Evolutionary conservation across 169 alveolate species (phyloP).

Genomic region (Perkinsus marinus): DNA sequence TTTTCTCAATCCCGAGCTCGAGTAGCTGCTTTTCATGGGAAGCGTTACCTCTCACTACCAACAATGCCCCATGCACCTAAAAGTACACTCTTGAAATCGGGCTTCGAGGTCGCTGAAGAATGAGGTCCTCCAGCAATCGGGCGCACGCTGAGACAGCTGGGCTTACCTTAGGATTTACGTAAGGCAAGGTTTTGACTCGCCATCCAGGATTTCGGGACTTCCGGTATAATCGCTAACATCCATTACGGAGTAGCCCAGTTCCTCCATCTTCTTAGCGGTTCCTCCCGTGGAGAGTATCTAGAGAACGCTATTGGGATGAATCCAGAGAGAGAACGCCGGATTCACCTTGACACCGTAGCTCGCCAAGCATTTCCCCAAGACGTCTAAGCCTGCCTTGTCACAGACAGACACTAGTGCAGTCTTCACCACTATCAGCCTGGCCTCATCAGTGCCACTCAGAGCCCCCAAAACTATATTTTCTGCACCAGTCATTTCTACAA

Average conservation of each 20-base stretch:
- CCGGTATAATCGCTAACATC: slow-evolving; percentile 29
- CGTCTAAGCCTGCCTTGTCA: slow-evolving; percentile 9
- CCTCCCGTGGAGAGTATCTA: slow-evolving; percentile 33
- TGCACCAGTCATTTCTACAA: neutral
- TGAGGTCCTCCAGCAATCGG: too few species aligned
- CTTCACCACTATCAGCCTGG: neutral
- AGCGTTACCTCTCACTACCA: slow-evolving; percentile 25
- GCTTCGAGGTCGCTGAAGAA: neutral
- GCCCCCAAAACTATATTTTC: neutral
- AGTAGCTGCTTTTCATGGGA: slow-evolving; percentile 22
- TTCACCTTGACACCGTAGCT: neutral
- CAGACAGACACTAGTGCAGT: slow-evolving; percentile 3
- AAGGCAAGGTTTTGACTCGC: slow-evolving; percentile 33
- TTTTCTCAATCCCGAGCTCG: slow-evolving; percentile 12
- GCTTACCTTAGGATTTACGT: slow-evolving; percentile 18
- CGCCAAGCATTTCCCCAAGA: neutral
- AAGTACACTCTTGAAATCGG: neutral
- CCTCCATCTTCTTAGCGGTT: slow-evolving; percentile 17
- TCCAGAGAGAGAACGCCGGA: neutral
- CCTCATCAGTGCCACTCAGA: neutral
- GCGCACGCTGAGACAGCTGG: too few species aligned
- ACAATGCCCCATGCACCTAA: slow-evolving; percentile 26
- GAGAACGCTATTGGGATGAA: neutral
- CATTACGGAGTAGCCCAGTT: slow-evolving; percentile 19
- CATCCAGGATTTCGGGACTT: slow-evolving; percentile 32